Conservation (phyloP, 371 early-diverging fungal genomes). For the Entomophthora muscae region DNA sequence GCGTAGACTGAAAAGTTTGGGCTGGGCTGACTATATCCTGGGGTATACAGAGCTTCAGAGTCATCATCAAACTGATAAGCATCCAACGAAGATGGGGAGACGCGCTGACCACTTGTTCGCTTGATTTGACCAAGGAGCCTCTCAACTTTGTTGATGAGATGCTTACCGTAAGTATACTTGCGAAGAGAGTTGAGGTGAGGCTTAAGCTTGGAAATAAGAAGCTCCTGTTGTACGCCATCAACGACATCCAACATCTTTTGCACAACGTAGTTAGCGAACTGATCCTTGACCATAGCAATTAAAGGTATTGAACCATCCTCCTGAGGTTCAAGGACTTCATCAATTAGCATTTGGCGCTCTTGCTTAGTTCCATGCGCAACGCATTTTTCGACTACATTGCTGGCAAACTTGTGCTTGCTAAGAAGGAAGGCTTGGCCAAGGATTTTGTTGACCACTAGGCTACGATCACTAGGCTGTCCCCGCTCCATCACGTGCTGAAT, state of each 20-base stretch:
- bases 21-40: not conserved
- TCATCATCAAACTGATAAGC: not conserved
- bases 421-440: slow-evolving; percentile 73
- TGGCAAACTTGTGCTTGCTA: slow-evolving; percentile 98
- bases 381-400: slow-evolving; percentile 62
- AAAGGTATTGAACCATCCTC: slow-evolving; percentile 47
- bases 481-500: slow-evolving; percentile 98
- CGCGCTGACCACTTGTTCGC: not conserved
- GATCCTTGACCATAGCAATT: slow-evolving; percentile 95
- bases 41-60: no score
- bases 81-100: not conserved
- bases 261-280: slow-evolving; percentile 99
- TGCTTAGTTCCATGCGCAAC: slow-evolving; percentile 20
- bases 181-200: slow-evolving; percentile 79
- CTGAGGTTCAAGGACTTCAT: slow-evolving; percentile 64
- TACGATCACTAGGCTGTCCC: slow-evolving; percentile 71
- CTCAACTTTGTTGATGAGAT: slow-evolving; percentile 47
- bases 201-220: slow-evolving; percentile 71
- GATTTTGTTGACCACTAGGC: slow-evolving; percentile 73
- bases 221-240: slow-evolving; percentile 66
- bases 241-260: slow-evolving; percentile 98
- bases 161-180: slow-evolving; percentile 94
- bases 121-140: not conserved
- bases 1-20: not conserved
- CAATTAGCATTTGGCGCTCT: slow-evolving; percentile 47